These are phyloP conservation scores for Phialophora expanda DNA, from an alignment of 2,329 filamentous ascomycete genomes.

Conservation along the genomic window DNA sequence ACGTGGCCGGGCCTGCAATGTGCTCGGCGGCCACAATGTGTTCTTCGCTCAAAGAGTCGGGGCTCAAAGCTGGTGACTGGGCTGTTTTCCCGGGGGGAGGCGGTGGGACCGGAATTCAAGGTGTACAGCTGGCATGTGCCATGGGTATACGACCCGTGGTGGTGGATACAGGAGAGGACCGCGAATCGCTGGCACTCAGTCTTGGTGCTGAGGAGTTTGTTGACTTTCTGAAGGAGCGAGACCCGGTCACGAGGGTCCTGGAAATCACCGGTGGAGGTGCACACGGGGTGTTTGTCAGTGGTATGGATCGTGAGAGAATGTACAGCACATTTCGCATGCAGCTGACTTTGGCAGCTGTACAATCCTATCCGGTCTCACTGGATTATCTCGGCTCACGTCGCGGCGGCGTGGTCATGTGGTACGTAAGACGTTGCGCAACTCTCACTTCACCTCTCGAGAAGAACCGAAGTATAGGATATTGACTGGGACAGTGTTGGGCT, in stretches of 20 bases:
- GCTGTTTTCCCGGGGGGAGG: slow-evolving; percentile 62
- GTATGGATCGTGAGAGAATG: slow-evolving; percentile 13
- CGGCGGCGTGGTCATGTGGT: slow-evolving; percentile 59
- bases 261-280: slow-evolving; percentile 54
- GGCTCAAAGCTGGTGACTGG: slow-evolving; percentile 59
- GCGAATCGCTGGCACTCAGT: slow-evolving; percentile 53
- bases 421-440: slow-evolving; percentile 15
- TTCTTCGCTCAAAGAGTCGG: slow-evolving; percentile 59
- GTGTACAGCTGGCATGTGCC: slow-evolving; percentile 59
- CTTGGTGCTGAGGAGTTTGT: slow-evolving; percentile 63
- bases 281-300: slow-evolving; percentile 53
- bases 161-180: slow-evolving; percentile 58
- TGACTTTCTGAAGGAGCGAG: slow-evolving; percentile 54
- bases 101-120: slow-evolving; percentile 63
- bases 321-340: neutral
- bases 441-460: neutral
- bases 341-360: slow-evolving; percentile 37
- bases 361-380: slow-evolving; percentile 51
- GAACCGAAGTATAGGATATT: neutral
- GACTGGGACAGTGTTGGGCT: slow-evolving; percentile 47
- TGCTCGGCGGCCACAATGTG: slow-evolving; percentile 65
- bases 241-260: slow-evolving; percentile 50
- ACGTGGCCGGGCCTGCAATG: slow-evolving; percentile 65
- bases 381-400: slow-evolving; percentile 54
- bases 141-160: slow-evolving; percentile 64